phyloP scores from a whole-genome alignment of 1,139 yeast species.

The Diutina scorzettiae region DNA sequence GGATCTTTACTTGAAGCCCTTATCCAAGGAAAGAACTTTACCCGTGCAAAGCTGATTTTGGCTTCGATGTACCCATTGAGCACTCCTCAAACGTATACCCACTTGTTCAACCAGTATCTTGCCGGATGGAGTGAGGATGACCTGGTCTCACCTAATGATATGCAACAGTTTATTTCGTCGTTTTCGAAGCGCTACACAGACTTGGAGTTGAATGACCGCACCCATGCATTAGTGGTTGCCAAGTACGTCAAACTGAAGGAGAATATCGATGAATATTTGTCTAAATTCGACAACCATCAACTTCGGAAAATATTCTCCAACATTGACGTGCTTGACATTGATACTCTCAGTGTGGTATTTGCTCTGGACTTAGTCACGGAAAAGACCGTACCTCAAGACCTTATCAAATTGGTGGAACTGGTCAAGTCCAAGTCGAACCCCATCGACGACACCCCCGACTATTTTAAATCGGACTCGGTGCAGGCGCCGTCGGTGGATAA shows the following conservation, averaged over 20 bases:
- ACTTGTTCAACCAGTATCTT: conserved; percentile 26
- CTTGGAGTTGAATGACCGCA: conserved; percentile 28
- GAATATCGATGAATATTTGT: background rate
- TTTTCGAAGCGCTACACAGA: conserved; percentile 17
- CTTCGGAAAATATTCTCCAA: conserved; percentile 37
- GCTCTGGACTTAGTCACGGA: conserved; percentile 15
- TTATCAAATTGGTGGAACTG: conserved; percentile 19
- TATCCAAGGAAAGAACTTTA: conserved; percentile 51
- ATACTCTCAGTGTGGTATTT: conserved; percentile 38
- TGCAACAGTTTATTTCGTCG: conserved; percentile 19
- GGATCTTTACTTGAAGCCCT: conserved; percentile 79
- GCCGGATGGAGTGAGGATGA: conserved; percentile 23
- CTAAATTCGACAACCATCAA: background rate
- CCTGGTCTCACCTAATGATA: conserved; percentile 15
- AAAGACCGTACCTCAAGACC: conserved; percentile 24
- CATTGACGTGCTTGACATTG: conserved; percentile 58
- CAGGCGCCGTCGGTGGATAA: conserved; percentile 31
- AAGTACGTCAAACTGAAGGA: conserved; percentile 7
- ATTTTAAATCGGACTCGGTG: conserved; percentile 15
- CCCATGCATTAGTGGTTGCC: conserved; percentile 29
- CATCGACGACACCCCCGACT: conserved; percentile 13
- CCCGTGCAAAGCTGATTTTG: conserved; percentile 61
- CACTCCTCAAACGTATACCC: conserved; percentile 21
- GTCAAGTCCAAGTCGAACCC: conserved; percentile 10
- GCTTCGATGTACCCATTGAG: conserved; percentile 38